Percentiles rank a stretch among this genome's conserved stretches.
These are phyloP conservation scores for Exophiala alcalophila DNA, from an alignment of 2,329 filamentous ascomycete genomes.

Conservation along the genomic window DNA sequence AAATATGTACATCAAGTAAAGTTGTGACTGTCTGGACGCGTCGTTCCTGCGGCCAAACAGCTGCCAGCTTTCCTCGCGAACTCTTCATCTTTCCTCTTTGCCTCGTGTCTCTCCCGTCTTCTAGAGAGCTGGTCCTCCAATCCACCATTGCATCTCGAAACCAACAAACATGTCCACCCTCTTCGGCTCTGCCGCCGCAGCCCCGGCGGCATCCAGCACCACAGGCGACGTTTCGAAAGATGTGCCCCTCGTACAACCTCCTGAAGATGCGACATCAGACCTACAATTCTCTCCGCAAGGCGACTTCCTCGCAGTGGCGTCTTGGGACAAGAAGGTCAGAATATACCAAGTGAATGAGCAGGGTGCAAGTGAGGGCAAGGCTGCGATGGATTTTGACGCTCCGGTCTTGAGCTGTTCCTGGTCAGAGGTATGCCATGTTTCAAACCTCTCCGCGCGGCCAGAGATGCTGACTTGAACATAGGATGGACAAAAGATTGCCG, in stretches of 20 bases:
- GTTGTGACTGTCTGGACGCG: too few relatives aligned
- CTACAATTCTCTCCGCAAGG: constrained; percentile 73
- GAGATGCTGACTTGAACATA: constrained; percentile 39
- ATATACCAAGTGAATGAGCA: constrained; percentile 85
- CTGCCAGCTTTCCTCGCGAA: too few relatives aligned
- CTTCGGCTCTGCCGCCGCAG: constrained; percentile 52
- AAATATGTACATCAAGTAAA: too few relatives aligned
- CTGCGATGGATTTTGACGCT: constrained; percentile 78
- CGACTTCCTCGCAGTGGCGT: constrained; percentile 84
- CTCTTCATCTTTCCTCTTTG: too few relatives aligned
- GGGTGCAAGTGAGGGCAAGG: constrained; percentile 79
- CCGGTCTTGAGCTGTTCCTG: constrained; percentile 84
- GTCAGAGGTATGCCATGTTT: constrained; percentile 66
- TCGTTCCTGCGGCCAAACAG: too few relatives aligned
- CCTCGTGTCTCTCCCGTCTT: too few relatives aligned
- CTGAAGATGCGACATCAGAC: constrained; percentile 85
- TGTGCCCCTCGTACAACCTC: constrained; percentile 71
- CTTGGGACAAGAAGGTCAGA: constrained; percentile 97
- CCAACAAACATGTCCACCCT: constrained; percentile 65
- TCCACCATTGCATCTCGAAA: too few relatives aligned
- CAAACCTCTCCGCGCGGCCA: background rate
- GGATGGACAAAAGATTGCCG: constrained; percentile 88
- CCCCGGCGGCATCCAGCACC: constrained; percentile 62
- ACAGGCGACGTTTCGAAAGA: constrained; percentile 90
- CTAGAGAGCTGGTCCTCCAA: too few relatives aligned